These are phyloP conservation scores for Globisporangium heterothallicum DNA, from an alignment of 352 stramenopile genomes.

Conservation along the genomic window DNA sequence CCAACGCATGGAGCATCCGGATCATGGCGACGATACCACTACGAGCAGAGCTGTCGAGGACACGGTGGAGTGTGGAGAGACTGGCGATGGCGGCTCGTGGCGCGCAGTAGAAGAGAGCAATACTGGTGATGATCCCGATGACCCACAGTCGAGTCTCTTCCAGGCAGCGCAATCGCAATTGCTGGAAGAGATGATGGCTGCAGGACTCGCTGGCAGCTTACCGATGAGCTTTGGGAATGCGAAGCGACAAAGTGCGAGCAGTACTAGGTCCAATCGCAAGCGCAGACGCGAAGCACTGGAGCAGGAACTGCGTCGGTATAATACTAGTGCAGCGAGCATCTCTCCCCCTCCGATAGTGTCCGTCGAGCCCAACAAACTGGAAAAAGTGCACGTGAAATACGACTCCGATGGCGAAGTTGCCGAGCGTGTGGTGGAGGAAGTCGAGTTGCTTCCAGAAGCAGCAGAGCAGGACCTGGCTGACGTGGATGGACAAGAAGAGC, in stretches of 20 bases:
- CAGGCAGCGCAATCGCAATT: slow-evolving; percentile 48
- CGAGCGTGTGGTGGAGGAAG: slow-evolving; percentile 33
- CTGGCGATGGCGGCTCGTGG: not conserved
- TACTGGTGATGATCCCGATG: not conserved
- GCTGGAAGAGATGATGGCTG: slow-evolving; percentile 50
- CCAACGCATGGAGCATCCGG: slow-evolving; percentile 3
- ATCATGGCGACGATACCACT: not conserved
- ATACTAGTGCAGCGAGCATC: not conserved
- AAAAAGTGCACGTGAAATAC: slow-evolving; percentile 62
- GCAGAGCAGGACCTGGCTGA: too few relatives aligned
- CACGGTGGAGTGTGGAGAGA: not conserved
- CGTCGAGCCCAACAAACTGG: slow-evolving; percentile 4
- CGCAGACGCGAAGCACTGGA: not conserved
- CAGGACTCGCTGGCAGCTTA: slow-evolving; percentile 43
- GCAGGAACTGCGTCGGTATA: not conserved
- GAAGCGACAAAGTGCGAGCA: slow-evolving; percentile 1
- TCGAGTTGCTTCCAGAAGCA: slow-evolving; percentile 19
- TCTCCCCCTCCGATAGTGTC: not conserved
- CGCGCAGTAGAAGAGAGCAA: slow-evolving; percentile 22
- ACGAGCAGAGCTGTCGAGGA: not conserved
- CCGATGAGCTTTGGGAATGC: slow-evolving; percentile 55
- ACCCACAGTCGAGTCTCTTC: slow-evolving; percentile 24
- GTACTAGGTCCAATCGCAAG: slow-evolving; percentile 1
- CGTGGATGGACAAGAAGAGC: not conserved
- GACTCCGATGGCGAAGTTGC: slow-evolving; percentile 59